These are phyloP conservation scores for Achlya hypogyna DNA, from an alignment of 352 stramenopile species.

Conservation along the genomic window DNA sequence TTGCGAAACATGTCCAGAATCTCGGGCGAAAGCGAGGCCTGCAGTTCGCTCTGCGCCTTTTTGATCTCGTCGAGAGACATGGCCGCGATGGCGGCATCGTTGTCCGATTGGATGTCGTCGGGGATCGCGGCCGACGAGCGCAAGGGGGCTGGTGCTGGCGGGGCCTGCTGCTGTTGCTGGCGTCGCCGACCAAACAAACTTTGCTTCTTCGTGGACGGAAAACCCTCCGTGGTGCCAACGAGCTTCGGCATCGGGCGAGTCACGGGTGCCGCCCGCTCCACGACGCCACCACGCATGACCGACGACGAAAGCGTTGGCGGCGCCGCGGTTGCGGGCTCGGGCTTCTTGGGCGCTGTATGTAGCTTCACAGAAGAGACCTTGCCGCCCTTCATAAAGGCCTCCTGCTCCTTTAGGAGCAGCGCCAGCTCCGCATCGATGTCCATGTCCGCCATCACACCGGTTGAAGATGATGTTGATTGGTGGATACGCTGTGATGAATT, in stretches of 20 bases:
- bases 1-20: conserved; percentile 60
- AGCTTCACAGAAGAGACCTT: conserved; percentile 19
- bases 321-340: not conserved
- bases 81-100: conserved; percentile 36
- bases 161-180: conserved; percentile 19
- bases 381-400: conserved; percentile 46
- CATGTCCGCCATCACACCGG: conserved; percentile 26
- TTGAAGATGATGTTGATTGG: conserved; percentile 24
- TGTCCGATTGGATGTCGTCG: conserved; percentile 33
- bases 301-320: not conserved
- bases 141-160: too few relatives aligned
- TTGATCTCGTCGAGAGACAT: conserved; percentile 66
- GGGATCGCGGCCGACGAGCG: conserved; percentile 11
- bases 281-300: conserved; percentile 30
- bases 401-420: conserved; percentile 71
- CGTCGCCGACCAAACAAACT: conserved; percentile 63
- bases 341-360: conserved; percentile 3
- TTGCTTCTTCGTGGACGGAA: conserved; percentile 42
- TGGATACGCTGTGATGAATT: not conserved
- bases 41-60: conserved; percentile 58
- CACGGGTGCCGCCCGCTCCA: conserved; percentile 34
- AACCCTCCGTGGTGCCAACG: conserved; percentile 34
- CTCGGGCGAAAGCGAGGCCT: conserved; percentile 45
- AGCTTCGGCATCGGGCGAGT: conserved; percentile 29
- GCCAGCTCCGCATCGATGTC: conserved; percentile 72